Conservation (phyloP, 768 basidiomycete species). For the Lentinula lateritia region DNA sequence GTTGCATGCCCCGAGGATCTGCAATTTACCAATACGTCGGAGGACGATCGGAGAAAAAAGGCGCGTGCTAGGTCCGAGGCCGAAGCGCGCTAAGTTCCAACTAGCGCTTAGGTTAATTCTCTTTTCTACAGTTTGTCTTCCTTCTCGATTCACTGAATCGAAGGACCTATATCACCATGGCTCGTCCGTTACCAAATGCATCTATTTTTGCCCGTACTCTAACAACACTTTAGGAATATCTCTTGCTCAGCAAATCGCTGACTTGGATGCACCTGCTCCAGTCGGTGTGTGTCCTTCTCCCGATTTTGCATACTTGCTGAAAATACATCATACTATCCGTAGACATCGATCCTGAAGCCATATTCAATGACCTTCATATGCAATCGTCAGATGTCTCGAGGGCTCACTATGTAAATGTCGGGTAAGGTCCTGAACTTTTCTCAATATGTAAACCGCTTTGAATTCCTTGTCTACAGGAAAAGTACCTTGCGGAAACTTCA, state of each 20-base stretch:
- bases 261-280: constrained; percentile 69
- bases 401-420: constrained; percentile 84
- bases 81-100: background rate
- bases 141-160: background rate
- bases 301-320: constrained; percentile 5
- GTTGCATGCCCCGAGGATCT: background rate
- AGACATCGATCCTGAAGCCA: constrained; percentile 78
- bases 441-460: background rate
- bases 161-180: background rate
- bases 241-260: constrained; percentile 76
- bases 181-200: background rate
- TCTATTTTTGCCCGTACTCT: background rate
- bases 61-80: background rate
- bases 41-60: background rate
- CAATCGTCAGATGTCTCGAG: constrained; percentile 32
- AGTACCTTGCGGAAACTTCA: constrained; percentile 64
- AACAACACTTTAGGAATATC: constrained; percentile 29
- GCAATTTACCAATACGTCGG: background rate
- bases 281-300: constrained; percentile 36
- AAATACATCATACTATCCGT: background rate
- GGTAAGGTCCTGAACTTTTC: constrained; percentile 40
- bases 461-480: constrained; percentile 35
- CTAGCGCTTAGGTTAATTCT: background rate
- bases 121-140: background rate
- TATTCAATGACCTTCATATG: constrained; percentile 44